Evolutionary conservation across 495 filamentous ascomycete genomes (phyloP).

Genomic region (Penicillium steckii): DNA sequence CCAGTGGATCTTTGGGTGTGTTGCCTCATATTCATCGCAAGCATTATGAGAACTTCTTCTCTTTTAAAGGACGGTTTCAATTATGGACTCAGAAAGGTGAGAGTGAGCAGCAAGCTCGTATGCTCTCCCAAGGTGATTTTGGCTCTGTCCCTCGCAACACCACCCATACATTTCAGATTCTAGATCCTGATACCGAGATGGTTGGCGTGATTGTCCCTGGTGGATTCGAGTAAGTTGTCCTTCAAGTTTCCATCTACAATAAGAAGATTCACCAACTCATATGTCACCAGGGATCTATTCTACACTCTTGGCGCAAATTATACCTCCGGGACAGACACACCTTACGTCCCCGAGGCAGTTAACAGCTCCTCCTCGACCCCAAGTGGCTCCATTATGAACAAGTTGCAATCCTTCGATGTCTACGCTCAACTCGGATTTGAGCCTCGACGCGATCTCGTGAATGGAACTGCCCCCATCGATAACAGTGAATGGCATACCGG

Average conservation of each 20-base stretch:
- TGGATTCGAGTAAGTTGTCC: slow-evolving; percentile 39
- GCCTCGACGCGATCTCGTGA: slow-evolving; percentile 34
- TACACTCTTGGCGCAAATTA: slow-evolving; percentile 32
- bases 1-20: slow-evolving; percentile 28
- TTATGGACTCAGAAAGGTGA: slow-evolving; percentile 42
- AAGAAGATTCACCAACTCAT: background rate
- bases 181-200: slow-evolving; percentile 47
- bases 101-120: slow-evolving; percentile 30
- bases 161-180: slow-evolving; percentile 45
- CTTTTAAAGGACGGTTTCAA: slow-evolving; percentile 42
- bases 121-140: slow-evolving; percentile 40
- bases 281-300: slow-evolving; percentile 33
- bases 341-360: slow-evolving; percentile 23
- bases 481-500: slow-evolving; percentile 32
- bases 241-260: background rate
- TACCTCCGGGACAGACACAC: slow-evolving; percentile 25
- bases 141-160: slow-evolving; percentile 40
- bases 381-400: slow-evolving; percentile 15
- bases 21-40: slow-evolving; percentile 41
- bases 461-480: slow-evolving; percentile 31
- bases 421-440: slow-evolving; percentile 37
- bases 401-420: slow-evolving; percentile 36
- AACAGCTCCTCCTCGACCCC: slow-evolving; percentile 14
- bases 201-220: slow-evolving; percentile 42
- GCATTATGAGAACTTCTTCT: slow-evolving; percentile 49